Conservation (phyloP, 2,329 filamentous ascomycete species). For the Corniculantispora saksenae region DNA sequence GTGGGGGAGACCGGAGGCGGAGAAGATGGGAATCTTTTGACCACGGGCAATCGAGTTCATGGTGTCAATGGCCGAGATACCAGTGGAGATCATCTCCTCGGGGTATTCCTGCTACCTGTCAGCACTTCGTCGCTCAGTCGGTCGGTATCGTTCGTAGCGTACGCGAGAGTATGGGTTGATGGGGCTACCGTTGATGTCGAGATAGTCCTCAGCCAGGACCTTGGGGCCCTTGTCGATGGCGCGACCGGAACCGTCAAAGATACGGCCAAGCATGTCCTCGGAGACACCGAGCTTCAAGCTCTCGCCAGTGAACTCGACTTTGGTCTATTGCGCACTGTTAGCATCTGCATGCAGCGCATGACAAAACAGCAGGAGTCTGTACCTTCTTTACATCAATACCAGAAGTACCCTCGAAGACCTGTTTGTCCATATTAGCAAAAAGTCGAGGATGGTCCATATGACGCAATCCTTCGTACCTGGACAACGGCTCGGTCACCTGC, state of each 20-base stretch:
- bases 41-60: slow-evolving; percentile 98
- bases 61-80: slow-evolving; percentile 98
- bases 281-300: slow-evolving; percentile 98
- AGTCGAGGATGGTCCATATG: slow-evolving; percentile 13
- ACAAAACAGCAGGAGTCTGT: slow-evolving; percentile 27
- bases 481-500: slow-evolving; percentile 90
- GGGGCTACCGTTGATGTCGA: slow-evolving; percentile 98
- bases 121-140: slow-evolving; percentile 18
- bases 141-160: slow-evolving; percentile 34
- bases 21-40: slow-evolving; percentile 99
- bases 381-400: slow-evolving; percentile 99
- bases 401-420: slow-evolving; percentile 96
- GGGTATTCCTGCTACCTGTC: slow-evolving; percentile 74
- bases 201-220: slow-evolving; percentile 94
- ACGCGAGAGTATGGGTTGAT: slow-evolving; percentile 98
- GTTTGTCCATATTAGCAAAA: slow-evolving; percentile 31
- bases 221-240: slow-evolving; percentile 99
- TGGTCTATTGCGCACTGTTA: slow-evolving; percentile 63
- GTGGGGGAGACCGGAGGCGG: slow-evolving; percentile 94
- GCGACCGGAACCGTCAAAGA: slow-evolving; percentile 96
- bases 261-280: slow-evolving; percentile 98
- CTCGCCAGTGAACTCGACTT: slow-evolving; percentile 95
- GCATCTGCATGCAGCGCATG: slow-evolving; percentile 17
- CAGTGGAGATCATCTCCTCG: slow-evolving; percentile 99
- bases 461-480: slow-evolving; percentile 62